phyloP scores from a whole-genome alignment of 2,329 filamentous ascomycete species.

The Fusarium tanahbumbuense region DNA sequence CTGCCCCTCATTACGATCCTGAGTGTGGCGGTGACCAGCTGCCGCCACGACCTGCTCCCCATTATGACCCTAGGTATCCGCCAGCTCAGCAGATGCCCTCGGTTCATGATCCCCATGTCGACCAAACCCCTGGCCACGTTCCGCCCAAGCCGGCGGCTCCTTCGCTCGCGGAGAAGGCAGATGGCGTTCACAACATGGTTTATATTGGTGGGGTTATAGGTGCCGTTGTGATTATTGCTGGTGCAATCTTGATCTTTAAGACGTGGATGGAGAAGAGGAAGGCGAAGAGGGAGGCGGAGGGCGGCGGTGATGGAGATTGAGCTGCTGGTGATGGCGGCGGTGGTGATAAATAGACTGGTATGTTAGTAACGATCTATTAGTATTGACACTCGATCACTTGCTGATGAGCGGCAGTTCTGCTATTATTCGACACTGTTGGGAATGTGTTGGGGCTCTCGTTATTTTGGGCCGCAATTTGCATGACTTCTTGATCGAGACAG shows the following conservation, averaged over 20 bases:
- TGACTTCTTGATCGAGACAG: neutral
- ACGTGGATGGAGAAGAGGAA: neutral
- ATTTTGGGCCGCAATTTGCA: neutral
- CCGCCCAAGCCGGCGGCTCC: neutral
- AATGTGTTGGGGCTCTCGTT: neutral
- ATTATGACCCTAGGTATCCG: neutral
- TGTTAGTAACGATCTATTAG: rapidly evolving
- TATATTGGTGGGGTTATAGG: neutral
- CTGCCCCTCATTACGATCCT: neutral
- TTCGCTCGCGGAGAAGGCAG: neutral
- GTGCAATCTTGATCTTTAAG: neutral
- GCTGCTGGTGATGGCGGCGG: too few species aligned
- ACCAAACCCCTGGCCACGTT: neutral
- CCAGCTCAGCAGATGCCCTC: neutral
- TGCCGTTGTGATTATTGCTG: neutral
- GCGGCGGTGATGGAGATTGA: neutral
- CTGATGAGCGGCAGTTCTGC: neutral
- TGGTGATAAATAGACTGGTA: neutral
- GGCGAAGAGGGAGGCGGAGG: neutral
- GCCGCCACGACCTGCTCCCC: neutral
- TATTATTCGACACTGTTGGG: neutral
- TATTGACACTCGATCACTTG: neutral
- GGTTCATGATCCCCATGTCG: neutral
- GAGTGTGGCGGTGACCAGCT: too few species aligned
- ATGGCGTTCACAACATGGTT: neutral